These are phyloP conservation scores for Lasiodiplodia theobromae DNA, from an alignment of 2,329 filamentous ascomycete species.

Conservation along the genomic window DNA sequence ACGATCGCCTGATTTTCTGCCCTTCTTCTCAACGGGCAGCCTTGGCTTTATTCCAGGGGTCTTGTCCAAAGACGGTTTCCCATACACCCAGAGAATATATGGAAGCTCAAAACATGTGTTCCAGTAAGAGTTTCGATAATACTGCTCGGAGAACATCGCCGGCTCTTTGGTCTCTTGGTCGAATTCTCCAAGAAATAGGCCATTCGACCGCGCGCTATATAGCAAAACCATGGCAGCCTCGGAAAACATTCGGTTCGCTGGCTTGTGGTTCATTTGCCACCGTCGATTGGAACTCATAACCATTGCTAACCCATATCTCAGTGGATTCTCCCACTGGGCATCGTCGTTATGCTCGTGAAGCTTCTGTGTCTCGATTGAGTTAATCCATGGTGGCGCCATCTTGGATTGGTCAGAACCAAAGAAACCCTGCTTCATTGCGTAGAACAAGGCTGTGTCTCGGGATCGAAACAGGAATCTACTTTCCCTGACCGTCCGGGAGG, in stretches of 20 bases:
- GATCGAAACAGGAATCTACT: neutral
- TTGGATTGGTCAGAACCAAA: neutral
- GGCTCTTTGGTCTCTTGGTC: neutral
- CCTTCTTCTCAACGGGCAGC: neutral
- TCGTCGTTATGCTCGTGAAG: neutral
- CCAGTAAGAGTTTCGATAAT: slow-evolving; percentile 7
- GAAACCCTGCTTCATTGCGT: neutral
- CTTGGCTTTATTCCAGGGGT: neutral
- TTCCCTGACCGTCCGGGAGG: neutral
- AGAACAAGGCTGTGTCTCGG: neutral
- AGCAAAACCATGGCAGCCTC: neutral
- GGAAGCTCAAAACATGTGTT: slow-evolving; percentile 25
- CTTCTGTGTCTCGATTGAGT: neutral
- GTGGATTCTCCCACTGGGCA: neutral
- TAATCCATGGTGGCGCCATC: neutral
- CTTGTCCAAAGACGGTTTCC: neutral
- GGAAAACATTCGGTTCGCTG: neutral
- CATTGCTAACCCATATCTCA: slow-evolving; percentile 6
- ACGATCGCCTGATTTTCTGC: neutral
- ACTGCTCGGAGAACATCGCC: neutral
- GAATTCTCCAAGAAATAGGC: neutral
- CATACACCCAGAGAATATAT: slow-evolving; percentile 16
- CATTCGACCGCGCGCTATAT: neutral
- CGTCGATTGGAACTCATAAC: neutral
- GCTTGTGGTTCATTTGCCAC: neutral